A percentile compares a stretch with the other conserved stretches of the same genome.
Conservation (phyloP, 805 yeast species). For the Candida loeiensis region DNA sequence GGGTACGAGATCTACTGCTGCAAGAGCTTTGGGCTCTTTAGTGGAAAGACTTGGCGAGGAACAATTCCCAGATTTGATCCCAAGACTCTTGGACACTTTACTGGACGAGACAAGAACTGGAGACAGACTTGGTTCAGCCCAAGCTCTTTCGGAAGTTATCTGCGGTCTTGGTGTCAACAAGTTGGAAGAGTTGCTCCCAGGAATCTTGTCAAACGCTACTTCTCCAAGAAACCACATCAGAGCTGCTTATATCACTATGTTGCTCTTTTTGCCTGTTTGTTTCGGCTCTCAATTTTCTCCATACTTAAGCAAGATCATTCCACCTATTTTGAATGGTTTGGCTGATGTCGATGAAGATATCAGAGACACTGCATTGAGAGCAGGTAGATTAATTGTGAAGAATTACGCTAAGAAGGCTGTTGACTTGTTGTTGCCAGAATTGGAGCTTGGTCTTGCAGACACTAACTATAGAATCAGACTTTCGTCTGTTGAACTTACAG, state of each 20-base stretch:
- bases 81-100: conserved; percentile 70
- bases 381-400: conserved; percentile 87
- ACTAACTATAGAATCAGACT: conserved; percentile 80
- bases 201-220: conserved; percentile 67
- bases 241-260: conserved; percentile 88
- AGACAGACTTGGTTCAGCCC: conserved; percentile 95
- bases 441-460: conserved; percentile 85
- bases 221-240: conserved; percentile 68
- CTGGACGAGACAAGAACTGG: conserved; percentile 78
- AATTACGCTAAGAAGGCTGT: conserved; percentile 91
- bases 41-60: conserved; percentile 97
- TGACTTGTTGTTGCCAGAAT: conserved; percentile 88
- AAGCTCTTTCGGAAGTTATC: conserved; percentile 90
- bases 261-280: conserved; percentile 88
- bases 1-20: conserved; percentile 93
- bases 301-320: conserved; percentile 77
- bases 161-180: conserved; percentile 86
- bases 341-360: conserved; percentile 87
- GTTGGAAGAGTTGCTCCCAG: conserved; percentile 85
- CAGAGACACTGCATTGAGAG: conserved; percentile 83
- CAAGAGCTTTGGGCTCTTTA: conserved; percentile 92
- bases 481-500: conserved; percentile 91
- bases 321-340: conserved; percentile 86
- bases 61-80: conserved; percentile 86
- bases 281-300: conserved; percentile 92